Conservation (phyloP, 169 alveolate species). For the Babesia gibsoni region DNA sequence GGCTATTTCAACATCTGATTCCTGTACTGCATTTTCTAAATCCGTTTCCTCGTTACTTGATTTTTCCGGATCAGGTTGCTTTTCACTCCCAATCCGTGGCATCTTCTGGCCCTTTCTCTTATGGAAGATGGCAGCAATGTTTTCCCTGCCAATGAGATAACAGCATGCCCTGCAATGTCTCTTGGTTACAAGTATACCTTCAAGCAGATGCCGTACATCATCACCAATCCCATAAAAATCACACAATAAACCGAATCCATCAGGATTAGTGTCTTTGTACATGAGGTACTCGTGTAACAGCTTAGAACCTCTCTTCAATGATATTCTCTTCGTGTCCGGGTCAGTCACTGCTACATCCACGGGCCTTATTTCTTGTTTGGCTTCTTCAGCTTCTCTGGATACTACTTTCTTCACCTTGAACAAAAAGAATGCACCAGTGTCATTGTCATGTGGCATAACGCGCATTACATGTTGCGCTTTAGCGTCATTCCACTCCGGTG, state of each 20-base stretch:
- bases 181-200: conserved; percentile 25
- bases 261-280: conserved; percentile 6
- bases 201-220: not conserved
- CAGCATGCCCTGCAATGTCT: not conserved
- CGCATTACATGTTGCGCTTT: conserved; percentile 78
- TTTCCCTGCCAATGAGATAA: not conserved
- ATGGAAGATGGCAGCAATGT: conserved; percentile 18
- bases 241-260: conserved; percentile 2
- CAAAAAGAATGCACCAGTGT: conserved; percentile 94
- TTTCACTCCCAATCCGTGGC: not conserved
- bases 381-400: not conserved
- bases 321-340: not conserved
- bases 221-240: conserved; percentile 37
- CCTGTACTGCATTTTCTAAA: not conserved
- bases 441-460: conserved; percentile 91
- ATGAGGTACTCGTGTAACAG: conserved; percentile 44
- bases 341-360: not conserved
- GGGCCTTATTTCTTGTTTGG: not conserved
- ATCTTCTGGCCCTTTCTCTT: not conserved
- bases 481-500: conserved; percentile 37
- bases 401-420: conserved; percentile 57
- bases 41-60: not conserved
- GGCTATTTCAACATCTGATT: not conserved
- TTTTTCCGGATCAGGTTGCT: not conserved
- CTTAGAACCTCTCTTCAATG: conserved; percentile 33